Percentiles rank a stretch among this genome's conserved stretches.
phyloP scores from a whole-genome alignment of 306 rosid genomes.

The Aeschynomene evenia region DNA sequence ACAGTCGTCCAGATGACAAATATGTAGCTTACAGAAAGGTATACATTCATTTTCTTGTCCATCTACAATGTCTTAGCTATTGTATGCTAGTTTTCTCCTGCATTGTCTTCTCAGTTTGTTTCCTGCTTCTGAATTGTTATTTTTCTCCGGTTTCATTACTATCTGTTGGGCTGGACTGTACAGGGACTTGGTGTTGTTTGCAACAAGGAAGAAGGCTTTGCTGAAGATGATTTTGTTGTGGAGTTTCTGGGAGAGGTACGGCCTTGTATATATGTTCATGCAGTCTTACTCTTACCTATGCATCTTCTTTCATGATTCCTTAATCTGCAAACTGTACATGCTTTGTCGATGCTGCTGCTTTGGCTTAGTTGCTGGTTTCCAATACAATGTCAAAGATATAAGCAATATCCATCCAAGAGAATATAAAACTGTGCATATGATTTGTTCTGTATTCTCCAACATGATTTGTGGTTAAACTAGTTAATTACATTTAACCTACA shows the following conservation, averaged over 20 bases:
- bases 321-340: constrained; percentile 1
- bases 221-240: constrained; percentile 84
- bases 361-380: not conserved
- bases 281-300: constrained; percentile 4
- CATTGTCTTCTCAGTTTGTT: constrained; percentile 11
- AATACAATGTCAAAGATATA: not conserved
- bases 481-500: not conserved
- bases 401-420: constrained; percentile 5
- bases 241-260: constrained; percentile 99
- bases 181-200: constrained; percentile 99
- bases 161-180: constrained; percentile 33
- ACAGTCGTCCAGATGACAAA: constrained; percentile 85
- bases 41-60: constrained; percentile 20
- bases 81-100: not conserved
- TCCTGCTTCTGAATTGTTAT: constrained; percentile 16
- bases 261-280: constrained; percentile 18
- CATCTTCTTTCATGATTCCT: constrained; percentile 4
- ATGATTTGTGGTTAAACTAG: not conserved
- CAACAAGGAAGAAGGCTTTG: constrained; percentile 82
- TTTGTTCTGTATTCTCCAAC: constrained; percentile 8
- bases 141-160: constrained; percentile 21
- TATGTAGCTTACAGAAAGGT: constrained; percentile 98
- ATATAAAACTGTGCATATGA: not conserved
- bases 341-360: constrained; percentile 5
- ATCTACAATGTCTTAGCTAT: not conserved